Conservation (phyloP, 305 asterid genomes). For the Petunia hybrid region DNA sequence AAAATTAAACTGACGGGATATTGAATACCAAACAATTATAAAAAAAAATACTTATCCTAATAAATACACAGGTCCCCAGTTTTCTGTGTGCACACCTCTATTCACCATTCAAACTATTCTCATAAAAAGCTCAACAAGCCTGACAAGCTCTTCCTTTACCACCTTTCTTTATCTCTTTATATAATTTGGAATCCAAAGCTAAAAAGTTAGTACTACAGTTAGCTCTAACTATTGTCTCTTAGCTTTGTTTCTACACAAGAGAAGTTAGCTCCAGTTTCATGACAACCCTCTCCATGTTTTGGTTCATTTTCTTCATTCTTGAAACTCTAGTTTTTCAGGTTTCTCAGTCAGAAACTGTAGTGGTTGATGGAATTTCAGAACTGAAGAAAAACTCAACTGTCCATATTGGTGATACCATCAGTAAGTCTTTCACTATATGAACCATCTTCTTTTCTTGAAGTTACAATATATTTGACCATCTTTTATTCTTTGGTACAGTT, state of each 20-base stretch:
- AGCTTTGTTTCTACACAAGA: neutral
- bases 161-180: conserved; percentile 26
- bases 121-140: conserved; percentile 54
- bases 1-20: too few relatives aligned
- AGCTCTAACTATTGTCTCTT: conserved; percentile 18
- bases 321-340: conserved; percentile 38
- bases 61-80: too few relatives aligned
- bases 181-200: conserved; percentile 27
- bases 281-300: conserved; percentile 45
- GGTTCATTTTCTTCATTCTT: conserved; percentile 38
- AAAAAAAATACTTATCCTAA: too few relatives aligned
- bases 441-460: neutral
- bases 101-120: conserved; percentile 52
- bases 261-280: conserved; percentile 36
- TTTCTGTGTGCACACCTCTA: neutral
- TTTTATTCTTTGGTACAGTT: conserved; percentile 47
- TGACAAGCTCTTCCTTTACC: conserved; percentile 43
- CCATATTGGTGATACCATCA: conserved; percentile 80
- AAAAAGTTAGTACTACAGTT: neutral
- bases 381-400: conserved; percentile 67
- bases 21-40: too few relatives aligned
- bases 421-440: conserved; percentile 49
- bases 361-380: conserved; percentile 72
- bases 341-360: conserved; percentile 54
- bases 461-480: neutral